A percentile compares a stretch with the other conserved stretches of the same genome.
phyloP scores from a whole-genome alignment of 768 basidiomycete genomes.

The Hypholoma sublateritium region DNA sequence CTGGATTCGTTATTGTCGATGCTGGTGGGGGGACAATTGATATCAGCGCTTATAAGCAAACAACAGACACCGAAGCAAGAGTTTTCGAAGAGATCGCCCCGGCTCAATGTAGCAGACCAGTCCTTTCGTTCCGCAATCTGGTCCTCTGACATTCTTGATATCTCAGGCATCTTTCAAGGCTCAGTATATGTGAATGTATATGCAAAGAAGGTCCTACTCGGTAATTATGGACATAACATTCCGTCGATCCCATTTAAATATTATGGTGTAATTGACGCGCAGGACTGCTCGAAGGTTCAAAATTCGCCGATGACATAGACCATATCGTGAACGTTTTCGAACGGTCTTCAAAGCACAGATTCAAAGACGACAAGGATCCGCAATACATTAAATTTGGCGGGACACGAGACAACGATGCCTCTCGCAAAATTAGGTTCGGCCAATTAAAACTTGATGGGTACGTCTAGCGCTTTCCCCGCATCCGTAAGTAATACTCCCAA shows the following conservation, averaged over 20 bases:
- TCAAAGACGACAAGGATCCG: conserved; percentile 31
- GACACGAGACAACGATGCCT: conserved; percentile 14
- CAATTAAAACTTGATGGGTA: conserved; percentile 18
- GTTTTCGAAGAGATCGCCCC: conserved; percentile 42
- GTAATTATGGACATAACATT: conserved; percentile 19
- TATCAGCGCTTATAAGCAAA: conserved; percentile 40
- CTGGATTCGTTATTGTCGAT: conserved; percentile 20
- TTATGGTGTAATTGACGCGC: background rate
- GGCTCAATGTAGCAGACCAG: conserved; percentile 31
- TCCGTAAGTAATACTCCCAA: too few relatives aligned
- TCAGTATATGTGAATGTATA: conserved; percentile 44
- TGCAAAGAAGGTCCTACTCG: conserved; percentile 28
- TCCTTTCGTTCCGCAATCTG: background rate
- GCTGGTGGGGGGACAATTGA: conserved; percentile 50
- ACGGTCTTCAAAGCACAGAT: conserved; percentile 42
- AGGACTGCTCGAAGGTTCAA: conserved; percentile 40
- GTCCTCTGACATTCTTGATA: background rate
- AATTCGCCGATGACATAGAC: conserved; percentile 37
- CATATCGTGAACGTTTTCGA: conserved; percentile 44
- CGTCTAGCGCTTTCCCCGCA: background rate
- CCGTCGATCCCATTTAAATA: background rate
- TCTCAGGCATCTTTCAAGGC: conserved; percentile 42
- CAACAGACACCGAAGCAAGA: conserved; percentile 9
- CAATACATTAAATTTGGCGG: conserved; percentile 20
- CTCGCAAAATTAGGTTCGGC: conserved; percentile 16